phyloP scores from a whole-genome alignment of 2,329 filamentous ascomycete genomes.

The Diaporthe sp. region DNA sequence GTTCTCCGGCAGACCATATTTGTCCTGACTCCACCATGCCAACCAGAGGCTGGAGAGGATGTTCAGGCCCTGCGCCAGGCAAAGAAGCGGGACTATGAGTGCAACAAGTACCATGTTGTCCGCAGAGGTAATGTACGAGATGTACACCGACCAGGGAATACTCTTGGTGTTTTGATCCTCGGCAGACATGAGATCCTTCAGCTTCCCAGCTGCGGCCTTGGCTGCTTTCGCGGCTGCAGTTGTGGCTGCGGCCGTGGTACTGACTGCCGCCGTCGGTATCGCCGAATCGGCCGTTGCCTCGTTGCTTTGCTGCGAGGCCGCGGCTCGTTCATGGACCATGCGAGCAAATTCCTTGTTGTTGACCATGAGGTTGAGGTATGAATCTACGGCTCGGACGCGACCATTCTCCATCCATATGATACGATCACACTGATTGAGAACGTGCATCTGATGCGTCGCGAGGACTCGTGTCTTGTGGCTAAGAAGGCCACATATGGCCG shows the following conservation, averaged over 20 bases:
- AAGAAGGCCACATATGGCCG: slow-evolving; percentile 83
- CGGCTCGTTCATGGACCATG: slow-evolving; percentile 13
- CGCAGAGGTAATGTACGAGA: slow-evolving; percentile 60
- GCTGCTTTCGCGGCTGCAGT: slow-evolving; percentile 59
- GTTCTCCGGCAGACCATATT: slow-evolving; percentile 68
- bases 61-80: slow-evolving; percentile 73
- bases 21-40: slow-evolving; percentile 77
- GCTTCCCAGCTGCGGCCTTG: slow-evolving; percentile 53
- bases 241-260: slow-evolving; percentile 72
- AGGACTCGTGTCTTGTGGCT: slow-evolving; percentile 91
- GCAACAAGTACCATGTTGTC: slow-evolving; percentile 57
- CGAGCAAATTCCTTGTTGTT: slow-evolving; percentile 77
- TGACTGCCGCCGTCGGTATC: background rate
- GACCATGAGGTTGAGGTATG: slow-evolving; percentile 88
- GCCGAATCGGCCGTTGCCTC: slow-evolving; percentile 12
- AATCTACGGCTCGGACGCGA: slow-evolving; percentile 85
- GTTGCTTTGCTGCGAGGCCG: background rate
- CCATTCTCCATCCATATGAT: slow-evolving; percentile 93
- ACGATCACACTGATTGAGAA: slow-evolving; percentile 85
- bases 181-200: slow-evolving; percentile 77
- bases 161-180: slow-evolving; percentile 59
- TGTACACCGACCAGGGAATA: slow-evolving; percentile 72
- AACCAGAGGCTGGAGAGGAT: slow-evolving; percentile 79
- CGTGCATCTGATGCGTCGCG: slow-evolving; percentile 95
- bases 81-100: slow-evolving; percentile 62